Percentiles rank a stretch among this genome's conserved stretches.
phyloP scores from a whole-genome alignment of 306 rosid genomes.

The Vicia faba region DNA sequence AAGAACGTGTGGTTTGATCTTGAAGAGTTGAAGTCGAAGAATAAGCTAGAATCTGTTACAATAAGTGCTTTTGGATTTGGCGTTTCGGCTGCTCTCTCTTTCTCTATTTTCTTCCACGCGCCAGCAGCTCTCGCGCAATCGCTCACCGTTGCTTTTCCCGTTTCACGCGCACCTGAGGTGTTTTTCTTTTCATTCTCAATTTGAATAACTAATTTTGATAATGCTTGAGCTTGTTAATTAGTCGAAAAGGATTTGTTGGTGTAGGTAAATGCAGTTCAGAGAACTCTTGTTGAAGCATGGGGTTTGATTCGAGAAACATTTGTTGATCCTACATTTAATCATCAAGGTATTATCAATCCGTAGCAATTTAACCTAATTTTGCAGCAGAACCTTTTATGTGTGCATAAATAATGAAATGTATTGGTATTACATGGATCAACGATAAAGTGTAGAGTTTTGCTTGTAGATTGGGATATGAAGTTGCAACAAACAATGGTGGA shows the following conservation, averaged over 20 bases:
- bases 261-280: slow-evolving; percentile 85
- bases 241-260: slow-evolving; percentile 34
- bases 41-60: slow-evolving; percentile 41
- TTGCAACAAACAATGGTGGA: slow-evolving; percentile 98
- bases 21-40: slow-evolving; percentile 16
- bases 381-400: too few relatives aligned
- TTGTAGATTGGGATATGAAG: slow-evolving; percentile 89
- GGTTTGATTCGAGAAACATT: slow-evolving; percentile 94
- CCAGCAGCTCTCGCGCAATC: slow-evolving; percentile 82
- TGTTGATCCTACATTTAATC: slow-evolving; percentile 88
- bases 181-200: not conserved
- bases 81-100: slow-evolving; percentile 58
- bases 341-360: slow-evolving; percentile 68
- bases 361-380: too few relatives aligned
- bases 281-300: slow-evolving; percentile 99
- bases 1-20: slow-evolving; percentile 33
- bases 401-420: too few relatives aligned
- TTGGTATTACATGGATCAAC: too few relatives aligned
- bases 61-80: slow-evolving; percentile 63
- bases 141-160: slow-evolving; percentile 91
- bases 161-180: slow-evolving; percentile 90
- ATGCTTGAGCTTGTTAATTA: slow-evolving; percentile 29
- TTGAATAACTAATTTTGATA: not conserved
- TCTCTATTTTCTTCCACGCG: slow-evolving; percentile 55
- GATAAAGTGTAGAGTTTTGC: slow-evolving; percentile 1